Conservation (phyloP, 139 green algal genomes). For the Nannochloris sp. region DNA sequence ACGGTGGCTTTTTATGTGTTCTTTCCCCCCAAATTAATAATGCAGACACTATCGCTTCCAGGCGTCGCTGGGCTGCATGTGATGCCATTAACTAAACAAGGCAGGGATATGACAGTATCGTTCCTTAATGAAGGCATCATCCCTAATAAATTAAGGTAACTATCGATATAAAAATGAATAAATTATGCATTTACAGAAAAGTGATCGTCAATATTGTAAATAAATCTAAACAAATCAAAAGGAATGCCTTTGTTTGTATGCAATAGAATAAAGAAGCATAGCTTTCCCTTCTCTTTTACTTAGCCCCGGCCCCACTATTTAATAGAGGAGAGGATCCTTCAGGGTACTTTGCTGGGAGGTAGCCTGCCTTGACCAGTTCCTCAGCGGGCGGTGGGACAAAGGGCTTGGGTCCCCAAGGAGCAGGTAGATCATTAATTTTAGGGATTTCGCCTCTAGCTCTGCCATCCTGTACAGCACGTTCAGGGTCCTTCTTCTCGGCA, state of each 20-base stretch:
- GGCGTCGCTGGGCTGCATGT: conserved; percentile 57
- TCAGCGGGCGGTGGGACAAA: not conserved
- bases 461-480: conserved; percentile 41
- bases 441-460: conserved; percentile 37
- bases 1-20: no score
- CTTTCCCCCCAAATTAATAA: not conserved
- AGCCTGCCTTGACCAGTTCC: conserved; percentile 3
- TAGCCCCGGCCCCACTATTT: no score
- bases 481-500: conserved; percentile 42
- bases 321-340: conserved; percentile 5
- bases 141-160: not conserved
- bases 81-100: conserved; percentile 56
- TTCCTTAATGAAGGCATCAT: conserved; percentile 31
- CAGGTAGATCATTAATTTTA: conserved; percentile 31
- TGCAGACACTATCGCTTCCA: conserved; percentile 30
- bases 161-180: not conserved
- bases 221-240: not conserved
- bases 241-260: not conserved
- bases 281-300: not conserved
- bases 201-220: not conserved
- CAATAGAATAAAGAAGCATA: not conserved
- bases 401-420: conserved; percentile 39
- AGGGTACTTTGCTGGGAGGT: conserved; percentile 30
- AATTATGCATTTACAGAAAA: not conserved
- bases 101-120: conserved; percentile 19